These are phyloP conservation scores for Luffa acutangula DNA, from an alignment of 306 rosid genomes.

Conservation along the genomic window DNA sequence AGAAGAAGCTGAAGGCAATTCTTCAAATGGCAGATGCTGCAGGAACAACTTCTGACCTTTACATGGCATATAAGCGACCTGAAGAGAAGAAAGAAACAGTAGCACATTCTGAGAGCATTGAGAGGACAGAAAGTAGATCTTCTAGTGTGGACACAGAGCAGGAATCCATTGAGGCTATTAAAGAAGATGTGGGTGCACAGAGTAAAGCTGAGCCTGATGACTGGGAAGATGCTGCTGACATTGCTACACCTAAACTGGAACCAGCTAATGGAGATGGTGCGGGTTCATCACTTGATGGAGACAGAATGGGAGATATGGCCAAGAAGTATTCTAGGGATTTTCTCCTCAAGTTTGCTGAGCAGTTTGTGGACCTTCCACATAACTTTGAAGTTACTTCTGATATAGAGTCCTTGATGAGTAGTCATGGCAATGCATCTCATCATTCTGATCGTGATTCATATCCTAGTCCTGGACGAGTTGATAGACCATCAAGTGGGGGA, in stretches of 20 bases:
- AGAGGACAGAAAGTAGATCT: constrained; percentile 35
- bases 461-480: constrained; percentile 60
- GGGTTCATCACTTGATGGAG: constrained; percentile 15
- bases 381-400: constrained; percentile 44
- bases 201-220: constrained; percentile 70
- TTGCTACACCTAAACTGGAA: constrained; percentile 61
- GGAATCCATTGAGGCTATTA: constrained; percentile 25
- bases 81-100: constrained; percentile 68
- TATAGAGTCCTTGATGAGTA: constrained; percentile 29
- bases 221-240: constrained; percentile 97
- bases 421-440: constrained; percentile 26
- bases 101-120: constrained; percentile 28
- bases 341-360: constrained; percentile 59
- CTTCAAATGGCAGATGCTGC: constrained; percentile 95
- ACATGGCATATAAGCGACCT: constrained; percentile 87
- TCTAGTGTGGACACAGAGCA: constrained; percentile 25
- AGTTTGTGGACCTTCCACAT: constrained; percentile 51
- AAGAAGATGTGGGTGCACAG: constrained; percentile 24
- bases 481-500: constrained; percentile 45
- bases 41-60: constrained; percentile 82
- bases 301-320: constrained; percentile 30
- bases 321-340: constrained; percentile 86
- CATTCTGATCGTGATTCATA: constrained; percentile 46
- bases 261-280: constrained; percentile 23
- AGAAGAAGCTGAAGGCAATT: constrained; percentile 48